A percentile compares a stretch with the other conserved stretches of the same genome.
These are phyloP conservation scores for Ajuga chamaepitys DNA, from an alignment of 257 asterid species.

Conservation along the genomic window DNA sequence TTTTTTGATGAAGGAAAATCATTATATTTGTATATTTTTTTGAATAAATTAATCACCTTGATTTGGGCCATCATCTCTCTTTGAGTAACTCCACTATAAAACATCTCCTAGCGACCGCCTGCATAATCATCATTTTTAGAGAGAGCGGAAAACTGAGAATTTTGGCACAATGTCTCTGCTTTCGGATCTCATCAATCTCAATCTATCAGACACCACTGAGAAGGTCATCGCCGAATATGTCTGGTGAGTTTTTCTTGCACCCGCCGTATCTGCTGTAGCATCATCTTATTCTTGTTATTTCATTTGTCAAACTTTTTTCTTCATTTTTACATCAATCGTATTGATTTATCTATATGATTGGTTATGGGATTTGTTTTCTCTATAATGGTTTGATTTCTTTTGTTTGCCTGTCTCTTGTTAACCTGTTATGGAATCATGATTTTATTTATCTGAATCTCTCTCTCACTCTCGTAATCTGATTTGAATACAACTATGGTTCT, in stretches of 20 bases:
- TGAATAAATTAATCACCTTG: too few species aligned
- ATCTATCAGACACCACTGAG: conserved; percentile 36
- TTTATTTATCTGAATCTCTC: not conserved
- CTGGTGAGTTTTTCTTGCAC: conserved; percentile 28
- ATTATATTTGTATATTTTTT: too few species aligned
- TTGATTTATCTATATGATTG: not conserved
- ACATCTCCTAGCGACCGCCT: not conserved
- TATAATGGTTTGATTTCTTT: not conserved
- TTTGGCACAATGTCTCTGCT: conserved; percentile 26
- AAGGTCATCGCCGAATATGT: conserved; percentile 54
- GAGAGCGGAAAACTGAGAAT: not conserved
- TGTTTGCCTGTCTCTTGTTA: not conserved
- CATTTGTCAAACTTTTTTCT: too few species aligned
- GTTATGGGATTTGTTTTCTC: not conserved
- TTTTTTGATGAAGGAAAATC: too few species aligned
- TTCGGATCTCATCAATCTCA: conserved; percentile 49
- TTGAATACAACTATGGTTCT: not conserved
- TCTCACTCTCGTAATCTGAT: too few species aligned
- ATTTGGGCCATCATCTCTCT: not conserved
- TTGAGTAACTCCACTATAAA: not conserved
- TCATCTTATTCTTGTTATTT: conserved; percentile 11
- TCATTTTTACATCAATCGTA: too few species aligned
- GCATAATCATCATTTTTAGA: not conserved
- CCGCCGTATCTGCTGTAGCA: not conserved
- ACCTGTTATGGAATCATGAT: not conserved